phyloP scores from a whole-genome alignment of 1,139 yeast genomes.

The Candida albicans region DNA sequence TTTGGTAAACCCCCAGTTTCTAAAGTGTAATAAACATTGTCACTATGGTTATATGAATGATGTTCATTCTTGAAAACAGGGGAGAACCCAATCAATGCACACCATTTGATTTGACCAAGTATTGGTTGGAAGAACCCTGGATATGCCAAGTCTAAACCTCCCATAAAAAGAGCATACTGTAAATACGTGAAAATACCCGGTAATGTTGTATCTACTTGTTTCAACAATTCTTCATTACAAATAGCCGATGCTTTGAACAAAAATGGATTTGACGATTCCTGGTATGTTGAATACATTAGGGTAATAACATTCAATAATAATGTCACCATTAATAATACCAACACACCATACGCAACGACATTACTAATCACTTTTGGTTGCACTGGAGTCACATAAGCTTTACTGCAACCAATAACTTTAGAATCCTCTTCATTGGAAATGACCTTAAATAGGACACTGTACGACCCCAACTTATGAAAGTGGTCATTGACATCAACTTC shows the following conservation, averaged over 20 bases:
- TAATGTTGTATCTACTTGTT: constrained; percentile 57
- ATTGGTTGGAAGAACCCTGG: constrained; percentile 69
- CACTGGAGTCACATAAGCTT: constrained; percentile 52
- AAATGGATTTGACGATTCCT: constrained; percentile 61
- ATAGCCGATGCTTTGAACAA: constrained; percentile 59
- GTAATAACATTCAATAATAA: constrained; percentile 43
- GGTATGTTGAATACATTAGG: constrained; percentile 55
- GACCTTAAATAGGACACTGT: constrained; percentile 37
- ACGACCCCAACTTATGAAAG: constrained; percentile 43
- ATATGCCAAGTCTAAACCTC: constrained; percentile 54
- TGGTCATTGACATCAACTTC: constrained; percentile 37
- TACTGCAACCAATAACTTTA: constrained; percentile 47
- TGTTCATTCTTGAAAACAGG: constrained; percentile 12
- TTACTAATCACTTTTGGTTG: constrained; percentile 30
- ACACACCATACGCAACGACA: constrained; percentile 41
- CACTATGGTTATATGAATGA: constrained; percentile 12
- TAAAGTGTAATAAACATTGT: constrained; percentile 38
- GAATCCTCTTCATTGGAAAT: constrained; percentile 38
- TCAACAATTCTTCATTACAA: constrained; percentile 56
- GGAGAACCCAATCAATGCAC: constrained; percentile 35
- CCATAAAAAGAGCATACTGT: constrained; percentile 60
- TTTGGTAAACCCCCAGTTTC: constrained; percentile 33
- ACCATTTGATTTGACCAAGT: constrained; percentile 39
- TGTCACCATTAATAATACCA: constrained; percentile 43
- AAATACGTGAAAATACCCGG: constrained; percentile 50